A percentile compares a stretch with the other conserved stretches of the same genome.
phyloP scores from a whole-genome alignment of 441 rosid species.

The Mallotus repandus region DNA sequence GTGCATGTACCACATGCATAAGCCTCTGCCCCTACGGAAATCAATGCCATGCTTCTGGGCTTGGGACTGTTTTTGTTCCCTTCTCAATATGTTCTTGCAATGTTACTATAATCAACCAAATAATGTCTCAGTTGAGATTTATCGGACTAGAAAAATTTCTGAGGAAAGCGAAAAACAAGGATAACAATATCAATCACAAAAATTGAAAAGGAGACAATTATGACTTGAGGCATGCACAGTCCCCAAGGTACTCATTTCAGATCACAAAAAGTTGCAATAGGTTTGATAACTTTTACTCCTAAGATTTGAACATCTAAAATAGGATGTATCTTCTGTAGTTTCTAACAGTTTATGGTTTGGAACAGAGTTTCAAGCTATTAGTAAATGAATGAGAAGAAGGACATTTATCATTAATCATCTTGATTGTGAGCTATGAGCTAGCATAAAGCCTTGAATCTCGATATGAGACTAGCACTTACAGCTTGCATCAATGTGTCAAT shows the following conservation, averaged over 20 bases:
- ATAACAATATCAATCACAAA: neutral
- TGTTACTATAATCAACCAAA: no score
- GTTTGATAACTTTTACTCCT: neutral
- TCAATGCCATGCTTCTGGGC: neutral
- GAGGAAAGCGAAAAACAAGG: no score
- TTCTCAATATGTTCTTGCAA: no score
- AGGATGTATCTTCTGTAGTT: neutral
- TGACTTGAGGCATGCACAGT: neutral
- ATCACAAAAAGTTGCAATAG: neutral
- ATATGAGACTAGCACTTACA: slow-evolving; percentile 43
- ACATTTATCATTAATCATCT: neutral
- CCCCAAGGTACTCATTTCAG: neutral
- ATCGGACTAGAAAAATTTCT: no score
- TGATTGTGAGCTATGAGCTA: neutral
- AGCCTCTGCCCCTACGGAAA: neutral
- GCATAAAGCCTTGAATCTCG: slow-evolving; percentile 1
- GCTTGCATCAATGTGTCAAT: slow-evolving; percentile 77
- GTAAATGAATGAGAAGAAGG: neutral
- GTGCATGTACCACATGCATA: neutral
- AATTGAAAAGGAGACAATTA: neutral
- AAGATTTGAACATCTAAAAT: neutral
- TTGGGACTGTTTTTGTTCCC: neutral
- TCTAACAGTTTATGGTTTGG: neutral
- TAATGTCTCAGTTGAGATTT: no score
- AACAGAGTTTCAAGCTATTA: neutral